phyloP scores from a whole-genome alignment of 2,329 filamentous ascomycete genomes.

The Neofusicoccum ribis region DNA sequence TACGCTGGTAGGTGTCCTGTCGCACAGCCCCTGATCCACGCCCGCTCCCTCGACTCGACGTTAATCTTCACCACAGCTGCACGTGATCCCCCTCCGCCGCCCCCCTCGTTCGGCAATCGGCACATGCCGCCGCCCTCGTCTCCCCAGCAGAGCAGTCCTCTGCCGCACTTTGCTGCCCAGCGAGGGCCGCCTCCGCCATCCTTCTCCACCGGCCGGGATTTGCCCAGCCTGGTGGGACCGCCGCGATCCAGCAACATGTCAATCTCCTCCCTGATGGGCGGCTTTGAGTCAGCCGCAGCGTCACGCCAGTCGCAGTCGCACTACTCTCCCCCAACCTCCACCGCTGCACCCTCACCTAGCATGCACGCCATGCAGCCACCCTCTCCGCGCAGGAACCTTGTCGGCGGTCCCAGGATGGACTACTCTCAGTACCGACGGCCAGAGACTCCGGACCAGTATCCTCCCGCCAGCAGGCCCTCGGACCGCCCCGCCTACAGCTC shows the following conservation, averaged over 20 bases:
- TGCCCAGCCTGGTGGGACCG: conserved; percentile 51
- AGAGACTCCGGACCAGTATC: conserved; percentile 39
- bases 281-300: conserved; percentile 48
- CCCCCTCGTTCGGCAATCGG: conserved; percentile 44
- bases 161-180: conserved; percentile 39
- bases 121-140: conserved; percentile 55
- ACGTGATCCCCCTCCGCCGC: conserved; percentile 40
- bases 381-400: conserved; percentile 42
- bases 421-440: conserved; percentile 39
- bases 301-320: conserved; percentile 39
- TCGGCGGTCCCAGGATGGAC: conserved; percentile 34
- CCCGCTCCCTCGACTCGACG: conserved; percentile 18
- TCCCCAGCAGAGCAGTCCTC: conserved; percentile 42
- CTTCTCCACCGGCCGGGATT: conserved; percentile 56
- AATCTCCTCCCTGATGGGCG: conserved; percentile 70
- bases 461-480: conserved; percentile 30
- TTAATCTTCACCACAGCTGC: conserved; percentile 34
- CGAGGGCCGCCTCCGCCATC: conserved; percentile 47
- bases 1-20: conserved; percentile 33
- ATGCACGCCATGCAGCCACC: conserved; percentile 48
- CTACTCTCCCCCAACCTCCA: conserved; percentile 45
- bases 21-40: conserved; percentile 16
- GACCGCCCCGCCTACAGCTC: conserved; percentile 32
- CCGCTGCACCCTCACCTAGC: conserved; percentile 38
- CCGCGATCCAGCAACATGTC: conserved; percentile 68